phyloP scores from a whole-genome alignment of 2,329 filamentous ascomycete genomes.

The Taxawa tesnikishii region DNA sequence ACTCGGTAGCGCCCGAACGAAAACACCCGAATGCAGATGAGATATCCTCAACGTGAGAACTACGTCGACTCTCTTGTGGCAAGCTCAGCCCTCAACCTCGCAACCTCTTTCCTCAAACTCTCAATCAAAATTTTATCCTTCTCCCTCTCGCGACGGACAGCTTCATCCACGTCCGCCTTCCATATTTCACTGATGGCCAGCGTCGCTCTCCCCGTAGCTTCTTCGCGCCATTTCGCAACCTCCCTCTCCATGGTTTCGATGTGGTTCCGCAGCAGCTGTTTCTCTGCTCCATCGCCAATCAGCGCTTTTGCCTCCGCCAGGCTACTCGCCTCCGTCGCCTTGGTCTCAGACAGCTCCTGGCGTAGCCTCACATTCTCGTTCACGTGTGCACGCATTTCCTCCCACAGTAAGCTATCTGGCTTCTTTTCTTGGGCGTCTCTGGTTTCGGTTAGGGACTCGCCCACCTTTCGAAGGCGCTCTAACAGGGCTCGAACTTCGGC shows the following conservation, averaged over 20 bases:
- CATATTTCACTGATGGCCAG: slow-evolving; percentile 9
- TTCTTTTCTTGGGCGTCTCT: too few relatives aligned
- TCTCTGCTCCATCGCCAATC: slow-evolving; percentile 6
- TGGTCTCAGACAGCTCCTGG: not conserved
- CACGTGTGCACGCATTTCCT: too few relatives aligned
- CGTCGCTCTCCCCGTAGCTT: slow-evolving; percentile 9
- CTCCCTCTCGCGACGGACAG: slow-evolving; percentile 12
- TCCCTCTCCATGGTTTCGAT: slow-evolving; percentile 10
- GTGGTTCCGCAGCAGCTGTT: slow-evolving; percentile 8
- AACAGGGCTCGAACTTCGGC: slow-evolving; percentile 5
- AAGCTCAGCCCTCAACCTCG: slow-evolving; percentile 1
- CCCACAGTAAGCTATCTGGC: too few relatives aligned
- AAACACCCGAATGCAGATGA: too few relatives aligned
- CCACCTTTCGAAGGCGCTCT: too few relatives aligned
- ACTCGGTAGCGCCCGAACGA: too few relatives aligned
- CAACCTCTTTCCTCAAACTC: slow-evolving; percentile 7
- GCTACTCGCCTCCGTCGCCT: not conserved
- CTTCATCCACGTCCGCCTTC: slow-evolving; percentile 12
- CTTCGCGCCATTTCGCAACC: slow-evolving; percentile 9
- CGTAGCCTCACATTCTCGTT: slow-evolving; percentile 1
- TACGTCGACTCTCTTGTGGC: not conserved
- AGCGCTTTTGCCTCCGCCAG: not conserved
- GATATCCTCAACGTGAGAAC: not conserved
- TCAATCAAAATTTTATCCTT: slow-evolving; percentile 11
- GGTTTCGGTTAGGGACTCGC: too few relatives aligned